phyloP scores from a whole-genome alignment of 345 rosid genomes.

The Aurinia saxatilis region DNA sequence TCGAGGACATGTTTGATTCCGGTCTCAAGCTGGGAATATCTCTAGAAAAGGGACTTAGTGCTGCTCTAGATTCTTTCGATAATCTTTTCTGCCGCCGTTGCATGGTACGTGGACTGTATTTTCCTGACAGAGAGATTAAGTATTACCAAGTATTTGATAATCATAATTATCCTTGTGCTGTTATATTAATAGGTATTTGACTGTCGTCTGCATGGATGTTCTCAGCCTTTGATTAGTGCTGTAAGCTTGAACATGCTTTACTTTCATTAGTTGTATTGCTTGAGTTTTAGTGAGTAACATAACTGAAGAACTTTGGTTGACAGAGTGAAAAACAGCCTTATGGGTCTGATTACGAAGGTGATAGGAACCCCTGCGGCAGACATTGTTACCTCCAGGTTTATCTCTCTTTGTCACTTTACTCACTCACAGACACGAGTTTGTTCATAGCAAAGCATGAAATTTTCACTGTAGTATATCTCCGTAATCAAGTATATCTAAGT shows the following conservation, averaged over 20 bases:
- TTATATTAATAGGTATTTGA: constrained; percentile 75
- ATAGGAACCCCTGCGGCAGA: constrained; percentile 77
- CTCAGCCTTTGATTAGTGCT: constrained; percentile 73
- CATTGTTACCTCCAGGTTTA: constrained; percentile 75
- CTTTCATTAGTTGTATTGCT: constrained; percentile 9
- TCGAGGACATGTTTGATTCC: constrained; percentile 38
- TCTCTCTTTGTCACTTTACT: constrained; percentile 19
- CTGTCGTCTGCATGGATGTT: constrained; percentile 98
- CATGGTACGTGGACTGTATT: constrained; percentile 47
- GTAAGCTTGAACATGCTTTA: constrained; percentile 44
- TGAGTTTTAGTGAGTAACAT: constrained; percentile 13
- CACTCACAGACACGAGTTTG: not conserved
- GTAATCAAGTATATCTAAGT: not conserved
- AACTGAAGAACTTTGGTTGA: constrained; percentile 29
- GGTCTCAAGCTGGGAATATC: constrained; percentile 48
- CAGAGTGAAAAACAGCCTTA: constrained; percentile 86
- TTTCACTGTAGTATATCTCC: not conserved
- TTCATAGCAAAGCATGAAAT: not conserved
- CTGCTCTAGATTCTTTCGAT: constrained; percentile 97
- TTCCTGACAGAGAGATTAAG: constrained; percentile 8
- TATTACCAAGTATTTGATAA: not conserved
- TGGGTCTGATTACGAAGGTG: constrained; percentile 80
- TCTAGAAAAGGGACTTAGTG: constrained; percentile 72
- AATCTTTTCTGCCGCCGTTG: constrained; percentile 98
- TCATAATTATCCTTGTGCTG: constrained; percentile 6